These are phyloP conservation scores for Prunus padus DNA, from an alignment of 306 rosid species.

Conservation along the genomic window DNA sequence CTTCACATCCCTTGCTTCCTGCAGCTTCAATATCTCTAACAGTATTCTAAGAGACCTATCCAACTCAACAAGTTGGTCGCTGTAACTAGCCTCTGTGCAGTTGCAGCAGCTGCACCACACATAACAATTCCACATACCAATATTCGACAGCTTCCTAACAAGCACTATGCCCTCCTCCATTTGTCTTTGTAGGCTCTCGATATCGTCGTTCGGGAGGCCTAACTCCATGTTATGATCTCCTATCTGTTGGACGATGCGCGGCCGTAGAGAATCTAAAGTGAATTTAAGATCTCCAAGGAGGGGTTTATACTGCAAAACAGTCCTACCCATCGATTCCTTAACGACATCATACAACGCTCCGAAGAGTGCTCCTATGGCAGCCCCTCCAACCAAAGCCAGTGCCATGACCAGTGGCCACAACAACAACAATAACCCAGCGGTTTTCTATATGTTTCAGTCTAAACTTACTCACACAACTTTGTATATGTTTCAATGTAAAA, in stretches of 20 bases:
- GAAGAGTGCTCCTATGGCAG: conserved; percentile 7
- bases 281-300: not conserved
- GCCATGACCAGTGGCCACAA: not conserved
- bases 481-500: no score
- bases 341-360: conserved; percentile 1
- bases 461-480: no score
- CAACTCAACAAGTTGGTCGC: conserved; percentile 10
- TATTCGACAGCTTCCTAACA: not conserved
- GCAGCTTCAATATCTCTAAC: not conserved
- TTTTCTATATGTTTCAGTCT: not conserved
- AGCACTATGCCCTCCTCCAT: not conserved
- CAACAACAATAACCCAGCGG: not conserved
- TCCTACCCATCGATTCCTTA: not conserved
- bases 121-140: not conserved
- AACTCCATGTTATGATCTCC: not conserved
- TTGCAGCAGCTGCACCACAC: not conserved
- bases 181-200: not conserved
- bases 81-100: not conserved
- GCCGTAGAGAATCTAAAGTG: not conserved
- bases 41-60: conserved; percentile 1
- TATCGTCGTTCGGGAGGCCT: not conserved
- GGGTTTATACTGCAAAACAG: not conserved
- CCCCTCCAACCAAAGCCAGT: conserved; percentile 2
- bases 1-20: not conserved
- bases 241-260: conserved; percentile 7